Conservation (phyloP, 208 protist genomes). For the Acanthamoeba castellanii region DNA sequence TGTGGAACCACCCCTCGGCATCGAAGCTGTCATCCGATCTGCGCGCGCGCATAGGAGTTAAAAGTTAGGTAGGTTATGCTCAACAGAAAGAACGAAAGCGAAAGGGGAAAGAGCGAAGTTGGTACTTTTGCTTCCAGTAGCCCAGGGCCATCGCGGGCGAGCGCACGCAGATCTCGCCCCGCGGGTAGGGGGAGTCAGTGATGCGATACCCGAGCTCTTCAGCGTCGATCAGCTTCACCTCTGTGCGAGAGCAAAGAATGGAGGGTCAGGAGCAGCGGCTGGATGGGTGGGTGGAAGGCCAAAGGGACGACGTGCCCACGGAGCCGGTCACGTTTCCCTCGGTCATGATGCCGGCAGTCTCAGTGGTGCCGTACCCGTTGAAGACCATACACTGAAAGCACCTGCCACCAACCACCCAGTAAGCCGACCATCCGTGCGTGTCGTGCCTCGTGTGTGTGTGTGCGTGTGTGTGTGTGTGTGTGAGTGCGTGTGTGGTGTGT, state of each 20-base stretch:
- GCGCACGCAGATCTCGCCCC: slow-evolving; percentile 54
- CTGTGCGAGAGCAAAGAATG: background rate
- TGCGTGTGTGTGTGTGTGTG: background rate
- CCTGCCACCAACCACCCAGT: background rate
- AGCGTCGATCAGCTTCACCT: slow-evolving; percentile 61
- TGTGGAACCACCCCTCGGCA: slow-evolving; percentile 61
- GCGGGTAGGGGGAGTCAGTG: slow-evolving; percentile 33
- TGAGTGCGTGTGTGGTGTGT: too few relatives aligned
- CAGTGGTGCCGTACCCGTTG: slow-evolving; percentile 62
- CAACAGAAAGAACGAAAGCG: background rate
- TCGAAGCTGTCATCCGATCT: slow-evolving; percentile 63
- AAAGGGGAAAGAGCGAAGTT: background rate
- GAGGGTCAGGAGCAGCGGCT: background rate
- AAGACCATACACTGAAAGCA: slow-evolving; percentile 55
- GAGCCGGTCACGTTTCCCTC: background rate
- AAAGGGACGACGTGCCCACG: background rate
- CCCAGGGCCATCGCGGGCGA: slow-evolving; percentile 57
- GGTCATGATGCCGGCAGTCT: slow-evolving; percentile 44
- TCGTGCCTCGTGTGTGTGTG: background rate
- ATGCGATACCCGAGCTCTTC: slow-evolving; percentile 6
- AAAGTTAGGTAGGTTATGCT: background rate
- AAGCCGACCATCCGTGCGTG: background rate
- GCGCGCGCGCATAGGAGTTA: background rate
- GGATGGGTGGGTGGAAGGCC: background rate
- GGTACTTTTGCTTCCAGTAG: slow-evolving; percentile 75